Evolutionary conservation across 257 asterid species (phyloP).

Genomic region (Solanum boliviense): DNA sequence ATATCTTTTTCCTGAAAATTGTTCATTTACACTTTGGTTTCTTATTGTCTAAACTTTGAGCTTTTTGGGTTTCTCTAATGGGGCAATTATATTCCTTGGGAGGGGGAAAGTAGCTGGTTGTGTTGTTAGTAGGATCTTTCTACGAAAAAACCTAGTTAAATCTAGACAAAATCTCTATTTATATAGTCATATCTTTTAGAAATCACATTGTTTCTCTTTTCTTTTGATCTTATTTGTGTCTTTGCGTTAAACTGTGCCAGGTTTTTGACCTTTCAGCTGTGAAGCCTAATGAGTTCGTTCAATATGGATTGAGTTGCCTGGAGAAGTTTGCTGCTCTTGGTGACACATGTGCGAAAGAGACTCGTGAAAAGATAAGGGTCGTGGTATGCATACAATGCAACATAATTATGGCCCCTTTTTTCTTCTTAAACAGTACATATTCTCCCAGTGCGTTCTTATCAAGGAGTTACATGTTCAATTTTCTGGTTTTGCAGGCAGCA

Average conservation of each 20-base stretch:
- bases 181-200: not conserved
- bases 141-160: not conserved
- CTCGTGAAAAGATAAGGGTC: slow-evolving; percentile 77
- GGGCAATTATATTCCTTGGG: not conserved
- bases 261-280: slow-evolving; percentile 82
- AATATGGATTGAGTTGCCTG: slow-evolving; percentile 83
- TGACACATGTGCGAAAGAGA: slow-evolving; percentile 67
- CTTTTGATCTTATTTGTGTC: slow-evolving; percentile 4
- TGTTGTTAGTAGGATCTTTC: not conserved
- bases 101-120: not conserved
- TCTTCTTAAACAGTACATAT: not conserved
- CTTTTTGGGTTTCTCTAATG: not conserved
- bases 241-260: slow-evolving; percentile 33
- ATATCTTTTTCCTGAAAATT: not conserved
- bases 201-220: not conserved
- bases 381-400: slow-evolving; percentile 49
- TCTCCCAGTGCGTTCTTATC: not conserved
- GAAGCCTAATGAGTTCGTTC: slow-evolving; percentile 92
- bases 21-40: not conserved
- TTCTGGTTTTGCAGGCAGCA: slow-evolving; percentile 64
- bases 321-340: slow-evolving; percentile 78
- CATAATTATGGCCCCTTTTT: not conserved
- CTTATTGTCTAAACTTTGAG: not conserved
- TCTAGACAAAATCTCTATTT: not conserved
- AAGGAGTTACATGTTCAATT: slow-evolving; percentile 5